Evolutionary conservation across 352 stramenopile genomes (phyloP).

Genomic region (Pythium folliculosum): DNA sequence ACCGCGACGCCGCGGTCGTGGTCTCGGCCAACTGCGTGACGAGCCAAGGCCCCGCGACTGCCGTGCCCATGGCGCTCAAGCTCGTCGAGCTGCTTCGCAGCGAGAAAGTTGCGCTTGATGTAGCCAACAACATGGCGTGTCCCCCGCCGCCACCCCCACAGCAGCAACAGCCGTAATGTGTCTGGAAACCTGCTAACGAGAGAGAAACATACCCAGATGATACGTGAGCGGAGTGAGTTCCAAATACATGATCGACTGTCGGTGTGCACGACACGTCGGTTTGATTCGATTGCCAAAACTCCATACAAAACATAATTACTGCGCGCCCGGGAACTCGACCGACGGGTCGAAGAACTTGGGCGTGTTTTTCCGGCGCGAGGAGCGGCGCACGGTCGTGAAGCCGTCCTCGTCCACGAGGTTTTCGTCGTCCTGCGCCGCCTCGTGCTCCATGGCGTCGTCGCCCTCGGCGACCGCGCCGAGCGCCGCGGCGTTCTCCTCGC

Average conservation of each 20-base stretch:
- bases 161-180: not conserved
- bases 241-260: not conserved
- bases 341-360: slow-evolving; percentile 80
- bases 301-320: slow-evolving; percentile 38
- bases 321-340: slow-evolving; percentile 73
- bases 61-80: slow-evolving; percentile 52
- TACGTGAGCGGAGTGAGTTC: not conserved
- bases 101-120: slow-evolving; percentile 30
- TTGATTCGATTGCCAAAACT: not conserved
- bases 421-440: slow-evolving; percentile 30
- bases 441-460: slow-evolving; percentile 5
- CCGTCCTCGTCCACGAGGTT: slow-evolving; percentile 71
- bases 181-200: not conserved
- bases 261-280: no score
- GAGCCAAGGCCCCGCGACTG: slow-evolving; percentile 58
- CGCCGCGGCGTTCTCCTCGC: slow-evolving; percentile 24
- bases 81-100: slow-evolving; percentile 65
- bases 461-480: slow-evolving; percentile 1
- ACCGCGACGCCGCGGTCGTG: slow-evolving; percentile 53
- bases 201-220: not conserved
- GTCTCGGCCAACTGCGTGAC: slow-evolving; percentile 68
- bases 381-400: slow-evolving; percentile 77
- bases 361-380: slow-evolving; percentile 52
- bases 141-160: not conserved
- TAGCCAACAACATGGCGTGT: slow-evolving; percentile 20